Evolutionary conservation across 257 asterid genomes (phyloP).

Genomic region (Solanum rostratum): DNA sequence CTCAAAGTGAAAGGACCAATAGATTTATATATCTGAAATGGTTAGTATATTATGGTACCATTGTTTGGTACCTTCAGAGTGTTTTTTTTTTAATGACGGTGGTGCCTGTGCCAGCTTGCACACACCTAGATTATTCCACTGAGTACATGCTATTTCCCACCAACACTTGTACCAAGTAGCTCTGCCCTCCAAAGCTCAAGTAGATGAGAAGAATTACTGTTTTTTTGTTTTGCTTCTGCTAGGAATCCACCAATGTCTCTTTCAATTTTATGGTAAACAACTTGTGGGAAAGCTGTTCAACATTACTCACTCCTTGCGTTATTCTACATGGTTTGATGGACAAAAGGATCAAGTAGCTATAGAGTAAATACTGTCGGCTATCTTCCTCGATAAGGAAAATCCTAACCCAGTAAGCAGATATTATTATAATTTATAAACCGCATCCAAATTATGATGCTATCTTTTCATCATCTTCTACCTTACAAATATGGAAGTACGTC

Average conservation of each 20-base stretch:
- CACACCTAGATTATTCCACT: not conserved
- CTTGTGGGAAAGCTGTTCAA: not conserved
- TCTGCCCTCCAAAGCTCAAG: not conserved
- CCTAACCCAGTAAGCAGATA: constrained; percentile 59
- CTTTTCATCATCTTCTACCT: not conserved
- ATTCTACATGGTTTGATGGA: constrained; percentile 63
- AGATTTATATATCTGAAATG: constrained; percentile 74
- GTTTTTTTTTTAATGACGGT: not conserved
- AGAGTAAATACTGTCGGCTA: constrained; percentile 70
- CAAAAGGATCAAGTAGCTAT: constrained; percentile 80
- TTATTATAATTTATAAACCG: not conserved
- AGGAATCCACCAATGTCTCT: not conserved
- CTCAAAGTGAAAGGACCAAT: constrained; percentile 70
- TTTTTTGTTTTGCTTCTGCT: not conserved
- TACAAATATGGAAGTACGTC: not conserved
- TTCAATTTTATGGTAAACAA: not conserved
- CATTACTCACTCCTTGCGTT: constrained; percentile 5
- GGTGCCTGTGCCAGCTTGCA: not conserved
- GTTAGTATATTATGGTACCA: constrained; percentile 24
- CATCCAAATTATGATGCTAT: not conserved
- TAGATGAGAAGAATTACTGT: not conserved
- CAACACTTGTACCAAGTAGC: not conserved
- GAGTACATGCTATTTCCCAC: not conserved
- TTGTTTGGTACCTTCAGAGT: not conserved
- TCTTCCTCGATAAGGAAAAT: constrained; percentile 63